These are phyloP conservation scores for Oryza rufipogon DNA, from an alignment of 176 grass and related monocot genomes.

Conservation along the genomic window DNA sequence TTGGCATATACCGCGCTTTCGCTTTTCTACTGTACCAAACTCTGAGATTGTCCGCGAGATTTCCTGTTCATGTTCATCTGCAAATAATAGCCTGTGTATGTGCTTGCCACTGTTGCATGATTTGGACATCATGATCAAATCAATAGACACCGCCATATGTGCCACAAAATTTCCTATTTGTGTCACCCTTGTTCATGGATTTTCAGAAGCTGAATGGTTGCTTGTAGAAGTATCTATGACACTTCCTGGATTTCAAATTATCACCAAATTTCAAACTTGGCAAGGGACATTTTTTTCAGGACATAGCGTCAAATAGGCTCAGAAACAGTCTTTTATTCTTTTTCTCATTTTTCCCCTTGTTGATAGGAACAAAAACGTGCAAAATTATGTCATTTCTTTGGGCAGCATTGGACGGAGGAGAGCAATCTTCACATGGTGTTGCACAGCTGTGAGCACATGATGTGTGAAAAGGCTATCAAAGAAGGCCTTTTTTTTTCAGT, in stretches of 20 bases:
- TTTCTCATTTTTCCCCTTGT: not conserved
- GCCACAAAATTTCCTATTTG: not conserved
- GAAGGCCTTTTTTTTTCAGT: slow-evolving; percentile 7
- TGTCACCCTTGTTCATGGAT: slow-evolving; percentile 10
- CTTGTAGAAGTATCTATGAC: not conserved
- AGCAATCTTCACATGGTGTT: slow-evolving; percentile 39
- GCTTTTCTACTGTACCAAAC: slow-evolving; percentile 39
- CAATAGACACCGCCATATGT: slow-evolving; percentile 1
- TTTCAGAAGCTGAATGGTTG: slow-evolving; percentile 21
- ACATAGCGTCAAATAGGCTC: slow-evolving; percentile 5
- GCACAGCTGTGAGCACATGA: slow-evolving; percentile 28
- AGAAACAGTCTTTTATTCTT: slow-evolving; percentile 4
- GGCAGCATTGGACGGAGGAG: slow-evolving; percentile 47
- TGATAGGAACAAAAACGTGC: slow-evolving; percentile 36
- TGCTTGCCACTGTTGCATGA: slow-evolving; percentile 22
- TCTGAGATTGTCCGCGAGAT: slow-evolving; percentile 13
- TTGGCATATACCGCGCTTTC: slow-evolving; percentile 40
- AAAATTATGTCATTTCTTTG: slow-evolving; percentile 37
- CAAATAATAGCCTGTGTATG: slow-evolving; percentile 24
- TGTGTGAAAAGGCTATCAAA: not conserved
- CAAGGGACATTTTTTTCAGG: slow-evolving; percentile 24
- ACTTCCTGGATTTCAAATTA: slow-evolving; percentile 5
- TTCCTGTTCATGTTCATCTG: slow-evolving; percentile 9
- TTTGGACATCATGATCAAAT: slow-evolving; percentile 25
- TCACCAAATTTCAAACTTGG: slow-evolving; percentile 11